Conservation (phyloP, 768 basidiomycete genomes). For the Suillus weaverae region DNA sequence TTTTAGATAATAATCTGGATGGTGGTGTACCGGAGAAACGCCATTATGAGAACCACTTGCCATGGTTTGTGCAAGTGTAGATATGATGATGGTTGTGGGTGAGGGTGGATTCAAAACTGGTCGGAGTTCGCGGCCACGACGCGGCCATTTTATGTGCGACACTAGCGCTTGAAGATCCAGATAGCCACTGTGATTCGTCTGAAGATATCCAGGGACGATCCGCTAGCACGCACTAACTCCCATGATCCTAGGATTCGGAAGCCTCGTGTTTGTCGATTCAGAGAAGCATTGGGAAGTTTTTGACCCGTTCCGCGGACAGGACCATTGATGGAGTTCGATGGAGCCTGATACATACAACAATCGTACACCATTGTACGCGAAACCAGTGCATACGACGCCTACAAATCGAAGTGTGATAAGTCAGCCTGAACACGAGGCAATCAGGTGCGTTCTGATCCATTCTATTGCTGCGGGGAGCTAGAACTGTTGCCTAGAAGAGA, state of each 20-base stretch:
- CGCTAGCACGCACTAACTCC: background rate
- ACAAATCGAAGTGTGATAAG: background rate
- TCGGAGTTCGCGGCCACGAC: background rate
- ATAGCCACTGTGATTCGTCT: background rate
- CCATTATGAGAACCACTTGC: background rate
- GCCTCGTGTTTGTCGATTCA: background rate
- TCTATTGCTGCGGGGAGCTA: background rate
- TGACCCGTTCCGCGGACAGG: background rate
- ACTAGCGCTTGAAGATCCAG: background rate
- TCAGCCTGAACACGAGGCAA: background rate
- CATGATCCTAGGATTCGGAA: background rate
- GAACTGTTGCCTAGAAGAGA: background rate
- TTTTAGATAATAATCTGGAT: background rate
- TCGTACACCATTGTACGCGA: background rate
- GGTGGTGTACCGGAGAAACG: background rate
- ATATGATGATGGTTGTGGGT: background rate
- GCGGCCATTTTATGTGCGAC: background rate
- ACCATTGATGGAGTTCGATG: background rate
- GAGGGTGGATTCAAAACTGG: background rate
- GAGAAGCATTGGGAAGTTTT: background rate
- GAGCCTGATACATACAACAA: background rate
- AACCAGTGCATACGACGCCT: background rate
- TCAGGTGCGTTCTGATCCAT: background rate
- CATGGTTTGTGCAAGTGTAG: background rate
- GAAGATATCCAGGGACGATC: background rate